Evolutionary conservation across 106 monocot genomes (phyloP).

Genomic region (Xerophyta viscosa): DNA sequence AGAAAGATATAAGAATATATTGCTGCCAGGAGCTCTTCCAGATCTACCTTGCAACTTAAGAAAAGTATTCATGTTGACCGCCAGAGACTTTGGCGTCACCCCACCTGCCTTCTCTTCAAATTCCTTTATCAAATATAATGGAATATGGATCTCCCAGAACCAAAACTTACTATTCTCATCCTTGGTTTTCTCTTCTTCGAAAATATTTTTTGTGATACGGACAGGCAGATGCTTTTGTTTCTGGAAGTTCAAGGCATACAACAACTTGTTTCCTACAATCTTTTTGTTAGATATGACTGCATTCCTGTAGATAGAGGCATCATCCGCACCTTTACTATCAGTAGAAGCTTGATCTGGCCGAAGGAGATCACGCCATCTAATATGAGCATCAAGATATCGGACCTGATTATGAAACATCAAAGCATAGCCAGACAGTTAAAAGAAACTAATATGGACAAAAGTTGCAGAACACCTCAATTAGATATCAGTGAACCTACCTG

Average conservation of each 20-base stretch:
- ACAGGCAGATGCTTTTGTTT: constrained; percentile 78
- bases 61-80: constrained; percentile 4
- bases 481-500: constrained; percentile 76
- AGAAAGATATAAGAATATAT: constrained; percentile 60
- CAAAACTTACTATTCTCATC: constrained; percentile 52
- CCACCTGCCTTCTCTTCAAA: constrained; percentile 43
- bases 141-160: constrained; percentile 74
- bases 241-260: constrained; percentile 57
- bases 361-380: constrained; percentile 76
- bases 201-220: constrained; percentile 60
- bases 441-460: no score
- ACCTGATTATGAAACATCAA: constrained; percentile 34
- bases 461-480: no score
- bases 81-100: background rate
- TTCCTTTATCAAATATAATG: constrained; percentile 72
- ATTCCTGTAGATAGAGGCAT: constrained; percentile 59
- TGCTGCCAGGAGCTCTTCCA: constrained; percentile 22
- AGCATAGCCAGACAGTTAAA: background rate
- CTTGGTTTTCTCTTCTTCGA: constrained; percentile 35
- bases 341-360: constrained; percentile 46
- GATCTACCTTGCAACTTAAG: constrained; percentile 22
- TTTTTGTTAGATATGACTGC: constrained; percentile 60
- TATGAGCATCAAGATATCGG: constrained; percentile 76
- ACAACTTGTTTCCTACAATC: constrained; percentile 25
- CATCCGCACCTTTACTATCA: constrained; percentile 55